These are phyloP conservation scores for Fraxinus paxiana DNA, from an alignment of 305 asterid genomes.

Conservation along the genomic window DNA sequence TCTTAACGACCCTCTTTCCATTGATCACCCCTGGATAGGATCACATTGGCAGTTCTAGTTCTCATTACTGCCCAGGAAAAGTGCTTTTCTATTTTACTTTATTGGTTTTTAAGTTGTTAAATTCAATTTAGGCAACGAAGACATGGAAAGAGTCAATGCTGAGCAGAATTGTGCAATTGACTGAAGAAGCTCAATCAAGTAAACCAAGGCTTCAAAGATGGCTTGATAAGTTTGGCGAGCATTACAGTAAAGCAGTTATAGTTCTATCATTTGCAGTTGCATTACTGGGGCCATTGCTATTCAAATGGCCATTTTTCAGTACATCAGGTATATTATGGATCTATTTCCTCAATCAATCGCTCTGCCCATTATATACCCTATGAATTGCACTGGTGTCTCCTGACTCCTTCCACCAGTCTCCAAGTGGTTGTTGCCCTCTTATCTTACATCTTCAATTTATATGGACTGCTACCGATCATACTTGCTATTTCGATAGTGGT, in stretches of 20 bases:
- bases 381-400: not conserved
- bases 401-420: not conserved
- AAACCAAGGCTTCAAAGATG: slow-evolving; percentile 97
- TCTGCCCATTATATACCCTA: not conserved
- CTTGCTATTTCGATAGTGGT: not conserved
- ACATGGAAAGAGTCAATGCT: slow-evolving; percentile 94
- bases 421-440: not conserved
- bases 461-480: not conserved
- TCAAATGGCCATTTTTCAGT: slow-evolving; percentile 88
- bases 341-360: not conserved
- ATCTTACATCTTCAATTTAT: not conserved
- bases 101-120: slow-evolving; percentile 22
- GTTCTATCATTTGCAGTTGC: slow-evolving; percentile 69
- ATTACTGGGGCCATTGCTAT: slow-evolving; percentile 79
- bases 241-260: slow-evolving; percentile 83
- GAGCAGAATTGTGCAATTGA: slow-evolving; percentile 81
- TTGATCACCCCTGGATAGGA: not conserved
- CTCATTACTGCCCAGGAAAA: slow-evolving; percentile 9
- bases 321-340: slow-evolving; percentile 62
- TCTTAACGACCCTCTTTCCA: not conserved
- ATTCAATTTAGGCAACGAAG: slow-evolving; percentile 67
- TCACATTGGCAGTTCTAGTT: not conserved
- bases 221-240: slow-evolving; percentile 94
- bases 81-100: not conserved
- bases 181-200: slow-evolving; percentile 97